Evolutionary conservation across 345 rosid species (phyloP).

Genomic region (Excoecaria agallocha): DNA sequence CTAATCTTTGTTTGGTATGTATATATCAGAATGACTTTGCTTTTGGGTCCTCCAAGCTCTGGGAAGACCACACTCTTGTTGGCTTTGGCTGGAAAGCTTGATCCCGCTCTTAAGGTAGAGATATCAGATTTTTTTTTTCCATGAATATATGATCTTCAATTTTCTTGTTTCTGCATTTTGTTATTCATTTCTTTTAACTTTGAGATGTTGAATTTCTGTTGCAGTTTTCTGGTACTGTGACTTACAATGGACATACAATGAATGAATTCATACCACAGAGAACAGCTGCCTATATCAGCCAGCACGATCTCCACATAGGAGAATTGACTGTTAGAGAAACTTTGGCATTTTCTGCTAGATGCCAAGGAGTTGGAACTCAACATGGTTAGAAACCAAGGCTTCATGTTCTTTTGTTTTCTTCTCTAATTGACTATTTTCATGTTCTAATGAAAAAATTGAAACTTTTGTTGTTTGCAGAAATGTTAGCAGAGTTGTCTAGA

Average conservation of each 20-base stretch:
- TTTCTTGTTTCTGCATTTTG: background rate
- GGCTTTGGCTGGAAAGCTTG: slow-evolving; percentile 83
- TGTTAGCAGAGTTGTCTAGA: slow-evolving; percentile 62
- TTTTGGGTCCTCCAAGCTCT: slow-evolving; percentile 84
- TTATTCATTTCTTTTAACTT: no score
- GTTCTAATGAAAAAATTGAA: background rate
- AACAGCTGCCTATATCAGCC: slow-evolving; percentile 67
- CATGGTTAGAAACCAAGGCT: slow-evolving; percentile 41
- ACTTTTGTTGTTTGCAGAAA: slow-evolving; percentile 35
- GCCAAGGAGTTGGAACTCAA: slow-evolving; percentile 57
- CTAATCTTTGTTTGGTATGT: background rate
- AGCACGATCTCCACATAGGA: slow-evolving; percentile 57
- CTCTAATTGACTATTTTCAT: background rate
- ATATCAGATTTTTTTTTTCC: background rate
- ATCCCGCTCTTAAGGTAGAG: slow-evolving; percentile 47
- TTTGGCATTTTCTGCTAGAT: slow-evolving; percentile 69
- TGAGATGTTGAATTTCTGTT: background rate
- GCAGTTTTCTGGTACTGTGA: slow-evolving; percentile 60
- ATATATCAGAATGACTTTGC: slow-evolving; percentile 57
- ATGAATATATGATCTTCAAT: background rate
- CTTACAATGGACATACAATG: slow-evolving; percentile 59
- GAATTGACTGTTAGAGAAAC: slow-evolving; percentile 78
- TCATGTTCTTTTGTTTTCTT: background rate
- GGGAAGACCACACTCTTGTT: slow-evolving; percentile 79
- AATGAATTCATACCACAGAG: slow-evolving; percentile 66